Conservation (phyloP, 75 land plant genomes). For the Sequoia sempervirens region DNA sequence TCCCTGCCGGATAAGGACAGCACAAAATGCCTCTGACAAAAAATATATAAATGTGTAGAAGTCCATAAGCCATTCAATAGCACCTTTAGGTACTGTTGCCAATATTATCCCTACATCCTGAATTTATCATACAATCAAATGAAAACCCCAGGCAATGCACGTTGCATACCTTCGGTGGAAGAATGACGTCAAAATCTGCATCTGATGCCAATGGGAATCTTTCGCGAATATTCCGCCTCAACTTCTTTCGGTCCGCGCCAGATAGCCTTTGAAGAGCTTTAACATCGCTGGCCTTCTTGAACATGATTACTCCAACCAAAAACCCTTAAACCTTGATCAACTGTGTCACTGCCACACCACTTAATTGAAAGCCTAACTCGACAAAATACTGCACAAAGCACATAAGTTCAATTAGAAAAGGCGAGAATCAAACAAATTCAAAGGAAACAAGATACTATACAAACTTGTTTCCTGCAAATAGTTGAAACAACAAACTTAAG, state of each 20-base stretch:
- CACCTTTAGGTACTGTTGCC: too few relatives aligned
- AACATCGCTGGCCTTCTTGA: conserved; percentile 71
- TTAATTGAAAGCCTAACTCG: neutral
- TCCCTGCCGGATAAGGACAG: too few relatives aligned
- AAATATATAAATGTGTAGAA: too few relatives aligned
- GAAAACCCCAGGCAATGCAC: neutral
- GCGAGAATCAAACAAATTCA: neutral
- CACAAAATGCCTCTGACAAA: too few relatives aligned
- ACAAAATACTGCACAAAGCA: neutral
- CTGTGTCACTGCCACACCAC: neutral
- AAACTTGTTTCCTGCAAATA: neutral
- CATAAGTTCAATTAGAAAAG: neutral
- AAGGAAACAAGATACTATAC: neutral
- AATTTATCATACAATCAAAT: neutral
- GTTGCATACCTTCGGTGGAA: conserved; percentile 76
- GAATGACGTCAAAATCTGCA: conserved; percentile 59
- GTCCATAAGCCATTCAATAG: too few relatives aligned
- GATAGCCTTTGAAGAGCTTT: conserved; percentile 65
- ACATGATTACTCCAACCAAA: conserved; percentile 37
- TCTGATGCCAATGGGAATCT: conserved; percentile 65
- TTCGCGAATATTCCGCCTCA: conserved; percentile 52
- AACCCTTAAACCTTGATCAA: neutral
- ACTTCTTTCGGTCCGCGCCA: conserved; percentile 85
- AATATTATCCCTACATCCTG: neutral
- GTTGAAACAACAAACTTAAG: neutral